phyloP scores from a whole-genome alignment of 148 eudicot genomes.

The Hydrangea macrophylla region DNA sequence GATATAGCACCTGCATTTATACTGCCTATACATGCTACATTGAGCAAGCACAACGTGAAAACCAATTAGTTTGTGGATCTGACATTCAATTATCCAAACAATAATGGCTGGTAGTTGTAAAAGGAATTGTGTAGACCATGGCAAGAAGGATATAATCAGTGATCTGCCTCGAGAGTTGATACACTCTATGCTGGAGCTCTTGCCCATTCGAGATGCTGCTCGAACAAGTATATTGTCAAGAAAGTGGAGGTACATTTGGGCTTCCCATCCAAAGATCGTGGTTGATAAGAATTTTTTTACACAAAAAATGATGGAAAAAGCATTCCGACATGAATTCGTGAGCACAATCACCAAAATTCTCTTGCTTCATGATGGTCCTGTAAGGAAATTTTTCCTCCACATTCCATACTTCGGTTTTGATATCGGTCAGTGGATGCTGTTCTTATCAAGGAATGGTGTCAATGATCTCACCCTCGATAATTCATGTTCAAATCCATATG shows the following conservation, averaged over 20 bases:
- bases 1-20: too few relatives aligned
- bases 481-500: background rate
- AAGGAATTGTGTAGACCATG: background rate
- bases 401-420: background rate
- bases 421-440: background rate
- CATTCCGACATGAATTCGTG: background rate
- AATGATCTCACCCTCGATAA: background rate
- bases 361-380: background rate
- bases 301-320: background rate
- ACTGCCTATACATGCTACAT: too few relatives aligned
- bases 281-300: background rate
- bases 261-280: background rate
- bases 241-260: slow-evolving; percentile 1
- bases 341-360: background rate
- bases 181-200: background rate
- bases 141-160: background rate
- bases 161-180: background rate
- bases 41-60: too few relatives aligned
- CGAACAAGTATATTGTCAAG: slow-evolving; percentile 9
- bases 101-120: background rate
- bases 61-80: too few relatives aligned
- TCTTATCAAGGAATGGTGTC: slow-evolving; percentile 5
- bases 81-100: too few relatives aligned
- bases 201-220: slow-evolving; percentile 6
- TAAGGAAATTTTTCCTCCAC: background rate